Conservation (phyloP, 2,329 filamentous ascomycete species). For the Colletotrichum tamarilloi region DNA sequence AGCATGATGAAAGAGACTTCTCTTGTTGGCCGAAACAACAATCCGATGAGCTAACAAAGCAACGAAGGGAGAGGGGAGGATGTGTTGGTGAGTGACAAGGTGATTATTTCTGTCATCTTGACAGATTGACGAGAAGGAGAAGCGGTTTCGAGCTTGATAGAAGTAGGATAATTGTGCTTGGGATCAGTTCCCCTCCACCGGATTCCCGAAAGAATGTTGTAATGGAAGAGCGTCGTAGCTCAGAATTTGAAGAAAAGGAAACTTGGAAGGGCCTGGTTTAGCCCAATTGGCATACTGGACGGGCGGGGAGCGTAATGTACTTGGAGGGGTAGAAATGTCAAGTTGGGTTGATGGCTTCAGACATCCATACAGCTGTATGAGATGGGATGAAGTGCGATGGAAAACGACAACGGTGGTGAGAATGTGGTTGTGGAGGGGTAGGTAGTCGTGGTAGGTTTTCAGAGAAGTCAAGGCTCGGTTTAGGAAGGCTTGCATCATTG, state of each 20-base stretch:
- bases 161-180: neutral
- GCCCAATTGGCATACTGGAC: neutral
- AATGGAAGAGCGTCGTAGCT: neutral
- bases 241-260: neutral
- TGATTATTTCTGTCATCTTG: neutral
- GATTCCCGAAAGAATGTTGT: neutral
- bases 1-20: neutral
- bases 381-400: neutral
- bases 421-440: neutral
- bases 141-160: neutral
- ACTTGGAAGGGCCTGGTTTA: neutral
- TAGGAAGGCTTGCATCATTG: too few species aligned
- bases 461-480: too few species aligned
- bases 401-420: neutral
- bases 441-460: too few species aligned
- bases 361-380: neutral
- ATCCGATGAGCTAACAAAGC: neutral
- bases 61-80: neutral
- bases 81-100: neutral
- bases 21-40: neutral
- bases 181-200: neutral
- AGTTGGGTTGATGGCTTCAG: neutral
- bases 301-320: neutral
- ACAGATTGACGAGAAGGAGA: neutral
- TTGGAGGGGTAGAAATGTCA: neutral